These are phyloP conservation scores for Entonaema liquescens DNA, from an alignment of 495 filamentous ascomycete species.

Conservation along the genomic window DNA sequence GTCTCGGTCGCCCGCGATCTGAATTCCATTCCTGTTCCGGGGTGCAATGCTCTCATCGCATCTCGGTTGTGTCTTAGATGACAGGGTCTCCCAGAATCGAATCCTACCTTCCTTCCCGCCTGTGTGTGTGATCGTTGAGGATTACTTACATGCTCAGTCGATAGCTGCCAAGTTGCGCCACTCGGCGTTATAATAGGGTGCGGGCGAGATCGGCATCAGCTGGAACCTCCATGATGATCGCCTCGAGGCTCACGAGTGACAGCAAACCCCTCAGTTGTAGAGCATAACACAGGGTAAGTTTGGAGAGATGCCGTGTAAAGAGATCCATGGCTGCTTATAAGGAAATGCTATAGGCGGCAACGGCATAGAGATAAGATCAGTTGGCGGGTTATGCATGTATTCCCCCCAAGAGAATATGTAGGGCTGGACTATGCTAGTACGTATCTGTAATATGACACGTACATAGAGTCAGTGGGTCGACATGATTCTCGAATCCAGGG, in stretches of 20 bases:
- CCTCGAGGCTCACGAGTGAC: background rate
- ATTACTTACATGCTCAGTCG: constrained; percentile 15
- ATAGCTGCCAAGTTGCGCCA: background rate
- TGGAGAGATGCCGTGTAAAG: constrained; percentile 8
- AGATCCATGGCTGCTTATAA: constrained; percentile 12
- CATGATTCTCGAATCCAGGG: constrained; percentile 12
- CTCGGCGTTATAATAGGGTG: constrained; percentile 1
- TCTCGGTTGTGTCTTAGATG: constrained; percentile 20
- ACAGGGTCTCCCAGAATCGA: constrained; percentile 9
- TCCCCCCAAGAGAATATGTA: constrained; percentile 14
- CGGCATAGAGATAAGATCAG: constrained; percentile 24
- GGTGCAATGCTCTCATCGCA: constrained; percentile 6
- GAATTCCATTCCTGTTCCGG: constrained; percentile 26
- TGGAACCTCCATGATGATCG: background rate
- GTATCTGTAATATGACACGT: constrained; percentile 35
- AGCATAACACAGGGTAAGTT: constrained; percentile 3
- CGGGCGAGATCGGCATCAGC: constrained; percentile 2
- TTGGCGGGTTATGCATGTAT: constrained; percentile 3
- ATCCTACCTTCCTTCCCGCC: constrained; percentile 37
- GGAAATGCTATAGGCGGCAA: constrained; percentile 14
- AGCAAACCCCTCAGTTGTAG: constrained; percentile 5
- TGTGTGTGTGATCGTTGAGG: constrained; percentile 4
- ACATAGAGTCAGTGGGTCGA: constrained; percentile 13
- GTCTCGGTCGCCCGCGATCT: constrained; percentile 28
- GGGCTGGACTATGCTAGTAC: constrained; percentile 22